phyloP scores from a whole-genome alignment of 1,284 basidiomycete genomes.

The Kwoniella shivajii region DNA sequence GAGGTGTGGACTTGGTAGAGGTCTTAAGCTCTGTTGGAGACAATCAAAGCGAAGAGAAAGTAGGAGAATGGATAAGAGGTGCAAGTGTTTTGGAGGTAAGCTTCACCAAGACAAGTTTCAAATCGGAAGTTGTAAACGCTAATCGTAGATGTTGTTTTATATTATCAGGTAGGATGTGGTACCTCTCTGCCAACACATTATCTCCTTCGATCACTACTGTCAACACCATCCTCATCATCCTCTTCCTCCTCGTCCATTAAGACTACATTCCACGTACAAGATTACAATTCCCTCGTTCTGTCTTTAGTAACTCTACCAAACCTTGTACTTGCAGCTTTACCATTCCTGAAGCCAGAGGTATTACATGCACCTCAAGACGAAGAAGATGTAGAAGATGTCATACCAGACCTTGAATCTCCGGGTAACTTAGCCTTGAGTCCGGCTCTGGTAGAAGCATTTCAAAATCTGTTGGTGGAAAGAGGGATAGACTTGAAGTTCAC shows the following conservation, averaged over 20 bases:
- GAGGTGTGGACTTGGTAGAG: constrained; percentile 79
- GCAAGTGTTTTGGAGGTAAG: constrained; percentile 67
- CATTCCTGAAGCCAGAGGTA: constrained; percentile 28
- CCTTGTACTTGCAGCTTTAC: constrained; percentile 65
- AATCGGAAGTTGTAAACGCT: too few relatives aligned
- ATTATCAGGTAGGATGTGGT: constrained; percentile 80
- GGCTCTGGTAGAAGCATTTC: constrained; percentile 68
- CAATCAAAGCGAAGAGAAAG: constrained; percentile 11
- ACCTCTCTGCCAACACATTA: constrained; percentile 73
- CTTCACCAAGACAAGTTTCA: constrained; percentile 4
- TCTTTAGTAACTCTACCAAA: constrained; percentile 85
- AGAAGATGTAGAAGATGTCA: constrained; percentile 56
- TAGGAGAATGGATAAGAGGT: constrained; percentile 51
- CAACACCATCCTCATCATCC: constrained; percentile 5
- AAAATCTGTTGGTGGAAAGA: constrained; percentile 59
- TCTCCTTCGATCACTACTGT: constrained; percentile 1
- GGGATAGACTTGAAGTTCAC: constrained; percentile 72
- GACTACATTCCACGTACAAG: constrained; percentile 80
- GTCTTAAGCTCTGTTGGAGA: constrained; percentile 46
- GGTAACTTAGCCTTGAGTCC: constrained; percentile 63
- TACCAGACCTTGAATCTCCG: constrained; percentile 26
- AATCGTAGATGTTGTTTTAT: neutral
- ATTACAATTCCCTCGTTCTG: constrained; percentile 86
- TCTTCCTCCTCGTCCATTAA: neutral
- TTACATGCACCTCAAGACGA: constrained; percentile 42